These are phyloP conservation scores for Sugiyamaella castrensis DNA, from an alignment of 1,139 yeast genomes.

Conservation along the genomic window DNA sequence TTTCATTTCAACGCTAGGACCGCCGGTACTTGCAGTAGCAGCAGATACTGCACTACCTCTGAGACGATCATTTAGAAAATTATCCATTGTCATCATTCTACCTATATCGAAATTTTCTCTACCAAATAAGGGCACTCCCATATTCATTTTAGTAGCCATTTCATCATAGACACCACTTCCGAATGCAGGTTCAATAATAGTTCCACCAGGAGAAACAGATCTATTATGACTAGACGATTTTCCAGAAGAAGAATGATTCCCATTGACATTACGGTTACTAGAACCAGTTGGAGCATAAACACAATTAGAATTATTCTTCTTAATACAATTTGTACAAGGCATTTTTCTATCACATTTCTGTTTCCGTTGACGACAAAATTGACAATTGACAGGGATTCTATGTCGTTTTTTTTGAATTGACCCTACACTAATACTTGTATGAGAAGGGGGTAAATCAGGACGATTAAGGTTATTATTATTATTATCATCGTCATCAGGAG, in stretches of 20 bases:
- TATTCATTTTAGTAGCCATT: slow-evolving; percentile 7
- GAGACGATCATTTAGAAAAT: slow-evolving; percentile 10
- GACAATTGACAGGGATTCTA: slow-evolving; percentile 33
- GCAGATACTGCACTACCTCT: slow-evolving; percentile 8
- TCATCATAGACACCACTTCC: neutral
- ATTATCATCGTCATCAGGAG: no score
- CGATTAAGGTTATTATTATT: neutral
- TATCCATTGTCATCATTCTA: slow-evolving; percentile 18
- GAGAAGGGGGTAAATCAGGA: slow-evolving; percentile 14
- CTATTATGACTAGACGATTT: neutral
- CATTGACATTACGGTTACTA: neutral
- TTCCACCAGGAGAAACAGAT: neutral
- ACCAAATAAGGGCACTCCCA: slow-evolving; percentile 4
- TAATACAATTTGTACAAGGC: slow-evolving; percentile 37
- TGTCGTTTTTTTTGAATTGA: slow-evolving; percentile 20
- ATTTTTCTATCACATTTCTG: slow-evolving; percentile 38
- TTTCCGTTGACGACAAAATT: slow-evolving; percentile 36
- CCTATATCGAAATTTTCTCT: slow-evolving; percentile 10
- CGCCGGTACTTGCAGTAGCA: neutral
- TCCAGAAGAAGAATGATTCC: neutral
- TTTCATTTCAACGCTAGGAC: slow-evolving; percentile 22
- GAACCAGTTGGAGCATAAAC: slow-evolving; percentile 22
- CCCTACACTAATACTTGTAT: slow-evolving; percentile 9
- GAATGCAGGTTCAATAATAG: neutral
- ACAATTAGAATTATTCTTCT: slow-evolving; percentile 31